Percentiles rank a stretch among this genome's conserved stretches.
Evolutionary conservation across 2,329 filamentous ascomycete species (phyloP).

Genomic region (Alternaria sp.): DNA sequence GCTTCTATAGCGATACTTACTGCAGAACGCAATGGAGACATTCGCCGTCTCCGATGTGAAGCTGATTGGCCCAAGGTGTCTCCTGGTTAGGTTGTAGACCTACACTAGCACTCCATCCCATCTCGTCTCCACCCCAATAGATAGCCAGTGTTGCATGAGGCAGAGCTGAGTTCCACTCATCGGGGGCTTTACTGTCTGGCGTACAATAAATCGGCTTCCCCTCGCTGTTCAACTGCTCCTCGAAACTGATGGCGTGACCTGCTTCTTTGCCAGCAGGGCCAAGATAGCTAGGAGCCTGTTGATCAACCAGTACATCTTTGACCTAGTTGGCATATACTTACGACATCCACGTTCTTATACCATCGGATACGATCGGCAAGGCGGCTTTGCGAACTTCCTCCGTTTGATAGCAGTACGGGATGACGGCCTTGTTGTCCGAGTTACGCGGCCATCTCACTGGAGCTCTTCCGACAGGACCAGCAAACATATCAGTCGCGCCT

Average conservation of each 20-base stretch:
- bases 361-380: not conserved
- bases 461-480: not conserved
- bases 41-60: not conserved
- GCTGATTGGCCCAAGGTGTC: not conserved
- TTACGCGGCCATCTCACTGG: conserved; percentile 4
- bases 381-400: not conserved
- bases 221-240: not conserved
- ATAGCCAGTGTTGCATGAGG: conserved; percentile 7
- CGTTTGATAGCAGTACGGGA: conserved; percentile 7
- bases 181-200: not conserved
- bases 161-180: conserved; percentile 2
- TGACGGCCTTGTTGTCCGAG: not conserved
- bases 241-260: conserved; percentile 7
- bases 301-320: not conserved
- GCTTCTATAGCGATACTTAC: not conserved
- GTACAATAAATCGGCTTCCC: conserved; percentile 3
- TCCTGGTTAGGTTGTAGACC: conserved; percentile 1
- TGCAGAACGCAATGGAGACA: conserved; percentile 1
- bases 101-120: conserved; percentile 2
- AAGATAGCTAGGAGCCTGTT: not conserved
- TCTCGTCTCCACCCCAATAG: not conserved
- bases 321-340: not conserved
- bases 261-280: not conserved
- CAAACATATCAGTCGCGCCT: not conserved
- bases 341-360: conserved; percentile 5